These are phyloP conservation scores for Colletotrichum melonis DNA, from an alignment of 2,329 filamentous ascomycete species.

Conservation along the genomic window DNA sequence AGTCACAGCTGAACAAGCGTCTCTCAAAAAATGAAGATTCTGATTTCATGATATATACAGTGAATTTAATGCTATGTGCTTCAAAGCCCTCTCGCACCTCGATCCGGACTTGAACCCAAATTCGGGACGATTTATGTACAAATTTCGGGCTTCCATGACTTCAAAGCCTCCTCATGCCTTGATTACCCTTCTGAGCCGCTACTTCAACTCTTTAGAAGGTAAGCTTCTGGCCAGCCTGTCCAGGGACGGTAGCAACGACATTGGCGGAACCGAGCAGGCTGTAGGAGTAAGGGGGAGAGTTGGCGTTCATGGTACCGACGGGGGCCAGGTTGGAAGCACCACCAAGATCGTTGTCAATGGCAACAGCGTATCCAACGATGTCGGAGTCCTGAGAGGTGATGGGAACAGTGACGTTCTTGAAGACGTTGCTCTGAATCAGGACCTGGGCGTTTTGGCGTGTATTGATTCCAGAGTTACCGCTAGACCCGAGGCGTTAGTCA, in stretches of 20 bases:
- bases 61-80: not conserved
- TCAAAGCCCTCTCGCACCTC: not conserved
- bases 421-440: slow-evolving; percentile 61
- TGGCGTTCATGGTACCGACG: slow-evolving; percentile 55
- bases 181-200: not conserved
- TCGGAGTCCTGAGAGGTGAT: slow-evolving; percentile 44
- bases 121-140: not conserved
- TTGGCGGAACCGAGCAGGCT: slow-evolving; percentile 53
- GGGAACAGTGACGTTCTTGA: slow-evolving; percentile 41
- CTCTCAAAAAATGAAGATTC: no score
- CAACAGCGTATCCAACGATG: slow-evolving; percentile 22
- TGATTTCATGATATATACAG: not conserved
- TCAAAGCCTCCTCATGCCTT: no score
- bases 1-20: no score
- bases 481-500: not conserved
- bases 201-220: slow-evolving; percentile 14
- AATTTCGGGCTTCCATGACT: not conserved
- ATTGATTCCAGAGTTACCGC: slow-evolving; percentile 61
- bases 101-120: not conserved
- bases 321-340: slow-evolving; percentile 27
- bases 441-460: slow-evolving; percentile 63
- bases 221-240: slow-evolving; percentile 48
- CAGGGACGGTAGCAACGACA: slow-evolving; percentile 54
- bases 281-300: slow-evolving; percentile 62
- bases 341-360: slow-evolving; percentile 30